These are phyloP conservation scores for Trichoderma sp. DNA, from an alignment of 2,329 filamentous ascomycete genomes.

Conservation along the genomic window DNA sequence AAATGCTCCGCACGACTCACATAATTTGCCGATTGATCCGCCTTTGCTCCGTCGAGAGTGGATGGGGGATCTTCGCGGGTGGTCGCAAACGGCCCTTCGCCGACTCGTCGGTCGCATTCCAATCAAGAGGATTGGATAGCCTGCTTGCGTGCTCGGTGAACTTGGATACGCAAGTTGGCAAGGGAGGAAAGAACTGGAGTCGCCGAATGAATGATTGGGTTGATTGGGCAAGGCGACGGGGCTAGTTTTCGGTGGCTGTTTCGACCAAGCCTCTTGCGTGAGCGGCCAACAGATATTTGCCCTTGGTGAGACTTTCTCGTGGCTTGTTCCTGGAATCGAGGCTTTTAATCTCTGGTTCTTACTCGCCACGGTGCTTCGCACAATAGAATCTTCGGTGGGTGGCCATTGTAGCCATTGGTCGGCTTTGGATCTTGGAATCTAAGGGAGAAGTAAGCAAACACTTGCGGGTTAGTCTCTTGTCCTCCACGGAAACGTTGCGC, in stretches of 20 bases:
- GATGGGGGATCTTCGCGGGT: background rate
- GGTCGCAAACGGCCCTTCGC: background rate
- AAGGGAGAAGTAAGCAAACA: background rate
- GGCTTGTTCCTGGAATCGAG: constrained; percentile 2
- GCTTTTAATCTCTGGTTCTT: background rate
- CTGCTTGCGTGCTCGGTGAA: constrained; percentile 6
- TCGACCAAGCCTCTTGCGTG: background rate
- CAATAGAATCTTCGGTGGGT: background rate
- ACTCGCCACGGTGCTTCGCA: background rate
- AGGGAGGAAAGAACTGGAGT: background rate
- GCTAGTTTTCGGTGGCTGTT: constrained; percentile 7
- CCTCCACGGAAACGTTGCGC: background rate
- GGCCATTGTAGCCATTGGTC: background rate
- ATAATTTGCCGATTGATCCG: constrained; percentile 16
- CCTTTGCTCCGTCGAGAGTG: background rate
- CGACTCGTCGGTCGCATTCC: constrained; percentile 6
- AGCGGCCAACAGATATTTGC: background rate
- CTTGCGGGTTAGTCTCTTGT: background rate
- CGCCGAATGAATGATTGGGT: background rate
- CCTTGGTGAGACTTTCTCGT: background rate
- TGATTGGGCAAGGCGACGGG: background rate
- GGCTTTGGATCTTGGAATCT: background rate
- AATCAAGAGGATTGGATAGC: background rate
- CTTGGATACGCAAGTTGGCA: background rate
- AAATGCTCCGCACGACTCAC: constrained; percentile 13